Base-by-base conservation (phyloP, 306 rosid species). In the Castanea sativa region DNA sequence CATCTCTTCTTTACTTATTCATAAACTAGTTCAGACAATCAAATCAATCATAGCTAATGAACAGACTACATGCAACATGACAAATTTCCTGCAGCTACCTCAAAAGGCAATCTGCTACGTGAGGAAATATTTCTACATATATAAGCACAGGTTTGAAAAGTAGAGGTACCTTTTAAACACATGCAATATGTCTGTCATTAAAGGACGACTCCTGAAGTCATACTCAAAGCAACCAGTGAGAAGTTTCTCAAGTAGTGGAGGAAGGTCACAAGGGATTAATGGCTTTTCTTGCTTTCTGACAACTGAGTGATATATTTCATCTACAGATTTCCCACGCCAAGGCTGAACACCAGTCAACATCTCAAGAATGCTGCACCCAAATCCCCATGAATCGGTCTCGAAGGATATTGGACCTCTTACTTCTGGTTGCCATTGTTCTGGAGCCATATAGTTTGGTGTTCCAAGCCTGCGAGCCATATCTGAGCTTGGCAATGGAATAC, bases 401-500 rank as follows among this genome's bases (percentile, higher is more conserved):
- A 86, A 87, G 15, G 97, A 92, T 75, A 92, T 80, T 3, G 99
- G 97, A 60, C 99, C 99, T 87, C 97, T 85, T 55, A 87, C 82
- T 70, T 94, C 97, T 57, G 97, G 97, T 73, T 90, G 86, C 99
- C 97, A 92, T 82, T 92, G 97, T 80, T 94, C 99, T 41, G 99
- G 97, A 70, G 97, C 97, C 99, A 94, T 92, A 91, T 94, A 94
- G 86, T 84, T 91, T 68, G 97, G 97, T 63, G 95, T 89, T 84
- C 99, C 99, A 78, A 90, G 85, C 88, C 97, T 88, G 78, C 67
- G 82, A 87, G 87, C 83, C 80, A 86, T 74, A 78, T 88, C 91
- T 30, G 92, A 76, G 86, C 78, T 80, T 53, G 89, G 75, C 71
- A 80, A 78, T n/a, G 95, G 87, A 69, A 90, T 75, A 69, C 94